Base-by-base conservation (phyloP, 2,329 filamentous ascomycete genomes). In the Escovopsis sp. region DNA sequence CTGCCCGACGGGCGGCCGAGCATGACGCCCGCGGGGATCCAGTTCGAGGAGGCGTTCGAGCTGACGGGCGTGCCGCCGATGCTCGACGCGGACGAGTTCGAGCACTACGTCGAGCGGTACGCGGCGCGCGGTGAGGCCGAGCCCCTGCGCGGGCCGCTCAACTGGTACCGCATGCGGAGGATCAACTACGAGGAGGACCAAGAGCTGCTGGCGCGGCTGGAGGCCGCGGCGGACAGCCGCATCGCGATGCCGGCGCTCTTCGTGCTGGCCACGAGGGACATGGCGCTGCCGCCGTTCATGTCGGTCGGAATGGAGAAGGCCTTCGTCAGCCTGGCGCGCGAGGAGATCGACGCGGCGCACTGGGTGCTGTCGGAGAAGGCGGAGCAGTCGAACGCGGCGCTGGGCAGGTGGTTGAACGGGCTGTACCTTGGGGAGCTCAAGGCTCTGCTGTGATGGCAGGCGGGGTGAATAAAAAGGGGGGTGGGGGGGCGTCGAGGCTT, bases 291-390 rank as follows among this genome's bases (percentile, higher is more conserved):
- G 38, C 76, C 82, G 1, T 61, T 66, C 27, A 72, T 94, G 70
- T 70, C 79, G 1, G 59, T 56, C 17, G 70, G 71, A 1, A 94
- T 94, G 84, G 76, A 76, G 15, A 62, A 65, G 43, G 60, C 63
- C 42, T 73, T 88, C 40, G 68, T 71, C 3, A 66, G 73, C 32
- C 56, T 92, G 48, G 79, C 71, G 7, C 65, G 68, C 40, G 66
- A 60, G 8, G 72, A 81, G 52, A 77, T 94, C 7, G 36, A 76
- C 26, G 68, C 79, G 0, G 63, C 68, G 14, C 90, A 96, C 57
- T 96, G 88, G 88, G 82, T 79, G 31, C 58, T 93, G 51, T 77
- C 74, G 63, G 73, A 94, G 62, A 72, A 70, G 43, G 68, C 79
- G 0, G 70, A 66, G 16, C 72, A 79, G 46, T 72, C 84, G 3